A percentile compares a stretch with the other conserved stretches of the same genome.
Evolutionary conservation across 2,329 filamentous ascomycete genomes (phyloP).

Genomic region (Apiospora pterosperma): DNA sequence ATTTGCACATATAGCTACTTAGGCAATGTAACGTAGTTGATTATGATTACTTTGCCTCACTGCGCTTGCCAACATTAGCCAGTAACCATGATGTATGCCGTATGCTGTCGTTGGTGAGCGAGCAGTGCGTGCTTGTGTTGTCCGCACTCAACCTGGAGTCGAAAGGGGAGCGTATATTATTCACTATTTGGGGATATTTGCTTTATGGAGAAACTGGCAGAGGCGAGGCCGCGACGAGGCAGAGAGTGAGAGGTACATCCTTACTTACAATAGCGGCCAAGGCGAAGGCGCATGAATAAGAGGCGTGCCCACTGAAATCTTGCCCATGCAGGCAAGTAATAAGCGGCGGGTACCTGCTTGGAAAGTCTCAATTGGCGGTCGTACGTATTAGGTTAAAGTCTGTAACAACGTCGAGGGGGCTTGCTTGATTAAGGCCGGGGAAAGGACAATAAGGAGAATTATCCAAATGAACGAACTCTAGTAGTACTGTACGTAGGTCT

Average conservation of each 20-base stretch:
- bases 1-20: conserved; percentile 1
- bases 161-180: background rate
- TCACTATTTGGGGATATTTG: background rate
- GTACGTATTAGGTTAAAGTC: background rate
- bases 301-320: background rate
- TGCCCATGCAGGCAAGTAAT: background rate
- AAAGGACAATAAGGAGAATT: background rate
- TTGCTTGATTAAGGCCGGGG: background rate
- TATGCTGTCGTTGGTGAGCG: background rate
- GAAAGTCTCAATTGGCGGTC: background rate
- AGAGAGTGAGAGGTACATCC: background rate
- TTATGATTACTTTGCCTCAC: background rate
- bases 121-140: background rate
- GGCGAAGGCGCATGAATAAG: background rate
- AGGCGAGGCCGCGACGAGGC: no score
- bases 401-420: conserved; percentile 1
- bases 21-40: background rate
- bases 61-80: background rate
- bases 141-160: background rate
- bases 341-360: background rate
- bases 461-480: background rate
- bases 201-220: background rate
- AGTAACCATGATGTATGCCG: background rate
- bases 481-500: no score
- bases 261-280: background rate